These are phyloP conservation scores for Suillus subaureus DNA, from an alignment of 768 basidiomycete genomes.

Conservation along the genomic window DNA sequence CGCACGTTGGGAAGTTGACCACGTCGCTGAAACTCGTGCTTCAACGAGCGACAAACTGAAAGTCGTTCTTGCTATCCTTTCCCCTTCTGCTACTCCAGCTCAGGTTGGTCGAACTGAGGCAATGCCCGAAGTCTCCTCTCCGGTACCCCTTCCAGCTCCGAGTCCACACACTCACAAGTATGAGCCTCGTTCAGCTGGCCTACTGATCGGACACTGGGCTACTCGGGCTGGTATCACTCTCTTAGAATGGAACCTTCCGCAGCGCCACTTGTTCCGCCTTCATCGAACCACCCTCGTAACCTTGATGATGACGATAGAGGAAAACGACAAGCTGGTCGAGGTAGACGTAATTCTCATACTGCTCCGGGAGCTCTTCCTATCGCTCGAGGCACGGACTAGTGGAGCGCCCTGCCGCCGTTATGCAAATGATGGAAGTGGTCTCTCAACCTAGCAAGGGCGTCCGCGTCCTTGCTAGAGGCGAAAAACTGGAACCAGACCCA, in stretches of 20 bases:
- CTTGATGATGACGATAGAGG: slow-evolving; percentile 37
- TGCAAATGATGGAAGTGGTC: slow-evolving; percentile 81
- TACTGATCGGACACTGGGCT: slow-evolving; percentile 70
- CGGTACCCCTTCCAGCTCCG: slow-evolving; percentile 70
- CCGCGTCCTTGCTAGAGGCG: slow-evolving; percentile 79
- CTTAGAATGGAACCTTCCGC: slow-evolving; percentile 49
- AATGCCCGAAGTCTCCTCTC: slow-evolving; percentile 39
- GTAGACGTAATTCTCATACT: slow-evolving; percentile 31
- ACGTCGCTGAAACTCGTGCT: slow-evolving; percentile 41
- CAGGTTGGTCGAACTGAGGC: slow-evolving; percentile 30
- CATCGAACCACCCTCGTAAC: slow-evolving; percentile 20
- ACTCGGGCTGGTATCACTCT: slow-evolving; percentile 58
- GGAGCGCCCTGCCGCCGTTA: slow-evolving; percentile 75
- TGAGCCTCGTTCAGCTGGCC: slow-evolving; percentile 66
- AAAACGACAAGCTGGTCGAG: slow-evolving; percentile 28
- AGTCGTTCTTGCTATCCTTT: slow-evolving; percentile 64
- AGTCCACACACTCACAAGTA: slow-evolving; percentile 54
- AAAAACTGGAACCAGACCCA: slow-evolving; percentile 69
- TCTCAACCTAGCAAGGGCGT: slow-evolving; percentile 76
- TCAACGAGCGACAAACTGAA: slow-evolving; percentile 36
- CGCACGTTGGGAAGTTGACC: slow-evolving; percentile 71
- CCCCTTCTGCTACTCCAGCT: slow-evolving; percentile 30
- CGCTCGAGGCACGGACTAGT: slow-evolving; percentile 51
- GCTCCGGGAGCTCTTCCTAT: slow-evolving; percentile 19
- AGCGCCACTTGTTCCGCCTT: slow-evolving; percentile 15